Evolutionary conservation across 2,329 filamentous ascomycete genomes (phyloP).

Genomic region (Diplodia corticola): DNA sequence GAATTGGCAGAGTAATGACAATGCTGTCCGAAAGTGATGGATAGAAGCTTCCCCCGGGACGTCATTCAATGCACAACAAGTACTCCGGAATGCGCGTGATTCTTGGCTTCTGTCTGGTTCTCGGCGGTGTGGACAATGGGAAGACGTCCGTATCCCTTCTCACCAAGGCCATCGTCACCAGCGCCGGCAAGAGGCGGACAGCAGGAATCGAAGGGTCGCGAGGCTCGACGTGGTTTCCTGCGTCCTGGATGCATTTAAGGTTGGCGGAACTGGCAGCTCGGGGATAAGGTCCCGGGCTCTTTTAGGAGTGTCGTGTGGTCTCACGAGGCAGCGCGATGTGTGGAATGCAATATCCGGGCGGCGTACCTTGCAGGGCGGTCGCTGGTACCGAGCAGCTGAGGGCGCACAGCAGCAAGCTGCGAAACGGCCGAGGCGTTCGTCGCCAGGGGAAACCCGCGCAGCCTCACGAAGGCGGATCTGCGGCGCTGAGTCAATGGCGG

Average conservation of each 20-base stretch:
- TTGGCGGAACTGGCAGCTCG: slow-evolving; percentile 1
- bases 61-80: not conserved
- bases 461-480: slow-evolving; percentile 8
- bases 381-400: not conserved
- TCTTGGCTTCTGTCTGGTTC: not conserved
- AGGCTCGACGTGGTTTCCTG: not conserved
- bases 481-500: slow-evolving; percentile 20
- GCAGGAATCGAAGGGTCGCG: too few species aligned
- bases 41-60: too few species aligned
- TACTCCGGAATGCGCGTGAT: not conserved
- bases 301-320: not conserved
- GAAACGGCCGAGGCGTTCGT: not conserved
- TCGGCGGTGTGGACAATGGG: not conserved
- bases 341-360: slow-evolving; percentile 21
- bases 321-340: not conserved
- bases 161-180: not conserved
- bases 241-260: slow-evolving; percentile 9
- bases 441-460: slow-evolving; percentile 11
- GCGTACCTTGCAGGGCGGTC: slow-evolving; percentile 22
- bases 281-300: not conserved
- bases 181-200: too few species aligned
- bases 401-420: slow-evolving; percentile 8
- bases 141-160: not conserved
- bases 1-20: too few species aligned
- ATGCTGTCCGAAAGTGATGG: too few species aligned